A percentile compares a stretch with the other conserved stretches of the same genome.
Evolutionary conservation across 495 filamentous ascomycete species (phyloP).

Genomic region (Patellaria atrata): DNA sequence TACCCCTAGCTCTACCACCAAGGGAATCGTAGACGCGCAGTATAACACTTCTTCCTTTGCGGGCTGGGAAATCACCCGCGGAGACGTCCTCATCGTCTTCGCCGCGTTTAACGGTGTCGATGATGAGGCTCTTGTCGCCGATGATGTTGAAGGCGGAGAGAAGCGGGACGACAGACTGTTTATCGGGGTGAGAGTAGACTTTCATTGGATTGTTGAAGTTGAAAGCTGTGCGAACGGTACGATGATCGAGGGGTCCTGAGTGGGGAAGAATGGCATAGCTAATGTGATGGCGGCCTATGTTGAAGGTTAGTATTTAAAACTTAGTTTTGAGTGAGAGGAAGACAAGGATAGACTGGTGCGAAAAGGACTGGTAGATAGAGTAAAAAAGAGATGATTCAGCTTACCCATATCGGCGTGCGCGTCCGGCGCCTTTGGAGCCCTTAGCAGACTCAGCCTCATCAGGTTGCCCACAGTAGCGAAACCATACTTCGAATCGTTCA

Average conservation of each 20-base stretch:
- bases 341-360: not conserved
- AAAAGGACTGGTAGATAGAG: not conserved
- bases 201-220: conserved; percentile 78
- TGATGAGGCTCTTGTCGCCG: conserved; percentile 41
- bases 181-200: conserved; percentile 11
- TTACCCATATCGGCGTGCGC: conserved; percentile 86
- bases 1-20: conserved; percentile 62
- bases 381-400: conserved; percentile 3
- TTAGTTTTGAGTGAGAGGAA: not conserved
- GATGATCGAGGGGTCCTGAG: conserved; percentile 47
- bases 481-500: conserved; percentile 95
- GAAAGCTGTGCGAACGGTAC: conserved; percentile 67
- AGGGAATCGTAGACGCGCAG: conserved; percentile 79
- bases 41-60: conserved; percentile 64
- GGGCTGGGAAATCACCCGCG: conserved; percentile 47
- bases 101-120: conserved; percentile 80
- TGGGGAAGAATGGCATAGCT: conserved; percentile 90
- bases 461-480: conserved; percentile 84
- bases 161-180: conserved; percentile 21
- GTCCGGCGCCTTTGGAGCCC: conserved; percentile 91
- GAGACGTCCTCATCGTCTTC: conserved; percentile 91
- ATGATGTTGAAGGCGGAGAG: conserved; percentile 24
- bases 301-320: too few relatives aligned
- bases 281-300: conserved; percentile 51
- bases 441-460: conserved; percentile 81